Evolutionary conservation across 768 basidiomycete genomes (phyloP).

Genomic region (Lactarius trivialis): DNA sequence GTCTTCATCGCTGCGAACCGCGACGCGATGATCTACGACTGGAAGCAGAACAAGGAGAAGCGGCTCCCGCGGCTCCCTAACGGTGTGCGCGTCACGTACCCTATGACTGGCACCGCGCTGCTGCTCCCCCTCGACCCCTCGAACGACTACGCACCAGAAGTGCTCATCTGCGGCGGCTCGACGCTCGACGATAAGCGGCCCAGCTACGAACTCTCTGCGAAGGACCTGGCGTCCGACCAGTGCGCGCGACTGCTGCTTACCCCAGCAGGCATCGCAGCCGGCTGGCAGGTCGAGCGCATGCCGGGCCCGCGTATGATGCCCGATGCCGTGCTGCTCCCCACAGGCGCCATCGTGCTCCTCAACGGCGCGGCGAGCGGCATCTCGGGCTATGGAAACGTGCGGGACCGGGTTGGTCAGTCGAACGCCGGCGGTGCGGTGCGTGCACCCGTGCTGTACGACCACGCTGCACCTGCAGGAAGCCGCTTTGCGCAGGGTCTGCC

Average conservation of each 20-base stretch:
- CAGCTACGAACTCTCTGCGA: conserved; percentile 59
- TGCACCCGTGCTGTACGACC: conserved; percentile 65
- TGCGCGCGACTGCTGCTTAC: conserved; percentile 66
- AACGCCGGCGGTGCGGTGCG: conserved; percentile 72
- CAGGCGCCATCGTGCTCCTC: conserved; percentile 64
- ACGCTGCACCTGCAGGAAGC: conserved; percentile 42
- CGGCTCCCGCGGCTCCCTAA: conserved; percentile 66
- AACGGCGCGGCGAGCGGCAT: conserved; percentile 73
- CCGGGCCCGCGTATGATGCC: conserved; percentile 70
- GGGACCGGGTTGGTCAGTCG: conserved; percentile 60
- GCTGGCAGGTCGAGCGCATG: conserved; percentile 75
- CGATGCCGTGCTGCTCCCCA: conserved; percentile 76
- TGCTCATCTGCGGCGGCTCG: conserved; percentile 77
- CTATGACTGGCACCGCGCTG: conserved; percentile 71
- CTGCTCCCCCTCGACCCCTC: conserved; percentile 63
- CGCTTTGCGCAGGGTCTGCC: conserved; percentile 59
- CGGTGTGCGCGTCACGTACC: conserved; percentile 75
- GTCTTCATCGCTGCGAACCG: conserved; percentile 74
- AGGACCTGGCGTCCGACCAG: conserved; percentile 65
- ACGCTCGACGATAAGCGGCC: conserved; percentile 52
- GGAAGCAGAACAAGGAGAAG: conserved; percentile 54
- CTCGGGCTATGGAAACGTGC: conserved; percentile 73
- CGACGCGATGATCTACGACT: conserved; percentile 76
- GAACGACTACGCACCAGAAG: conserved; percentile 57
- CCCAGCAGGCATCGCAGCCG: conserved; percentile 52